These are phyloP conservation scores for Amaranthus cruentus DNA, from an alignment of 148 eudicot species.

Conservation along the genomic window DNA sequence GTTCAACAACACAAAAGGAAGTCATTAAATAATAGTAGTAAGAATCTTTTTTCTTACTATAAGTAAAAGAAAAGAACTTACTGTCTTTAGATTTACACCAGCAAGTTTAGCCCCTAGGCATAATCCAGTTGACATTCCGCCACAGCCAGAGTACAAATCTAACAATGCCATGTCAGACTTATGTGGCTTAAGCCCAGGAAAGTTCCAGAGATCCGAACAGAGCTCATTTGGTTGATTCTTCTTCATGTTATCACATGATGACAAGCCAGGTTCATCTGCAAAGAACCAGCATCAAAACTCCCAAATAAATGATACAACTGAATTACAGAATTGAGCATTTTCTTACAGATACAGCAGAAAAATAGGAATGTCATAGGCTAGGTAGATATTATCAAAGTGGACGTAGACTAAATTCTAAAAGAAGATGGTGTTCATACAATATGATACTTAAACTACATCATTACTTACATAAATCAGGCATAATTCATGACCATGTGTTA, in stretches of 20 bases:
- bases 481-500: not conserved
- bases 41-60: not conserved
- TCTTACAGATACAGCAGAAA: not conserved
- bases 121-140: conserved; percentile 97
- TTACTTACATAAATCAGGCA: not conserved
- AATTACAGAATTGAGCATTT: not conserved
- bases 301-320: not conserved
- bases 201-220: conserved; percentile 20
- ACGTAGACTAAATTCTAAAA: not conserved
- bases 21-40: not conserved
- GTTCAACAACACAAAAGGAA: conserved; percentile 2
- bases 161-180: conserved; percentile 52
- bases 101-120: conserved; percentile 86
- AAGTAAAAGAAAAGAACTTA: conserved; percentile 25
- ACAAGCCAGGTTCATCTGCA: conserved; percentile 30
- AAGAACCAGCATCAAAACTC: conserved; percentile 7
- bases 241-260: conserved; percentile 25
- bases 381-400: not conserved
- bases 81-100: conserved; percentile 62
- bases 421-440: not conserved
- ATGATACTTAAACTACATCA: not conserved
- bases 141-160: conserved; percentile 92
- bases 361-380: not conserved
- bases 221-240: conserved; percentile 20
- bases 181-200: conserved; percentile 18